A percentile compares a stretch with the other conserved stretches of the same genome.
phyloP scores from a whole-genome alignment of 1,284 basidiomycete genomes.

The Heterobasidion occidentale region DNA sequence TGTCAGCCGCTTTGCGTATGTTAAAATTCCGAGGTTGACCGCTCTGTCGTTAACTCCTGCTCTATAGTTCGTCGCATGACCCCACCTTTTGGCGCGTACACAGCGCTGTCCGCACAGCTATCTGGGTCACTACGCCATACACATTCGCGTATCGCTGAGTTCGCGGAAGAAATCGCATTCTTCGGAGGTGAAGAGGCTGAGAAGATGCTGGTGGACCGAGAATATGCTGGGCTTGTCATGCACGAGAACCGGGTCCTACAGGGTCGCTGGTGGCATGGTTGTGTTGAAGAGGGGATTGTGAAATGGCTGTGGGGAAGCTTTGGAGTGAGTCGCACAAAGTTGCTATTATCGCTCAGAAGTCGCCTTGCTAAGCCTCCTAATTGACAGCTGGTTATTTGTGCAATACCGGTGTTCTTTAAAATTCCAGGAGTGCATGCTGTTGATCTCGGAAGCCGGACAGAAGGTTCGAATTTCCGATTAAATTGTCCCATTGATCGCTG shows the following conservation, averaged over 20 bases:
- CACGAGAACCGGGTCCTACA: conserved; percentile 84
- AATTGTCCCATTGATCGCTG: too few species aligned
- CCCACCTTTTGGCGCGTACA: conserved; percentile 91
- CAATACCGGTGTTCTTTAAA: conserved; percentile 90
- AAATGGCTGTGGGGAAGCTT: conserved; percentile 98
- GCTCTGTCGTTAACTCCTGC: not conserved
- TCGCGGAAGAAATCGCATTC: conserved; percentile 92
- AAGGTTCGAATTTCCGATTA: conserved; percentile 49
- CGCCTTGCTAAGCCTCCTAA: not conserved
- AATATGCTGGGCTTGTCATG: conserved; percentile 83
- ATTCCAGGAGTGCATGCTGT: conserved; percentile 62
- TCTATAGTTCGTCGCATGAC: conserved; percentile 73
- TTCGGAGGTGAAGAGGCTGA: conserved; percentile 89
- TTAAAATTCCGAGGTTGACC: conserved; percentile 11
- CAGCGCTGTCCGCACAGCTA: conserved; percentile 79
- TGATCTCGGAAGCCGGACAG: conserved; percentile 81
- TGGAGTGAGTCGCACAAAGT: conserved; percentile 46
- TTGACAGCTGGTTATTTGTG: conserved; percentile 76
- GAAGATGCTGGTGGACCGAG: conserved; percentile 88
- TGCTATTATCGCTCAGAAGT: not conserved
- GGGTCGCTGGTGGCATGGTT: conserved; percentile 85
- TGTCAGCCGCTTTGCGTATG: conserved; percentile 72
- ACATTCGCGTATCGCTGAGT: conserved; percentile 91
- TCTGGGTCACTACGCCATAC: conserved; percentile 86
- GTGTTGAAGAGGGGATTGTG: conserved; percentile 91